A percentile compares a stretch with the other conserved stretches of the same genome.
These are phyloP conservation scores for Geosmithia morbida DNA, from an alignment of 2,329 filamentous ascomycete genomes.

Conservation along the genomic window DNA sequence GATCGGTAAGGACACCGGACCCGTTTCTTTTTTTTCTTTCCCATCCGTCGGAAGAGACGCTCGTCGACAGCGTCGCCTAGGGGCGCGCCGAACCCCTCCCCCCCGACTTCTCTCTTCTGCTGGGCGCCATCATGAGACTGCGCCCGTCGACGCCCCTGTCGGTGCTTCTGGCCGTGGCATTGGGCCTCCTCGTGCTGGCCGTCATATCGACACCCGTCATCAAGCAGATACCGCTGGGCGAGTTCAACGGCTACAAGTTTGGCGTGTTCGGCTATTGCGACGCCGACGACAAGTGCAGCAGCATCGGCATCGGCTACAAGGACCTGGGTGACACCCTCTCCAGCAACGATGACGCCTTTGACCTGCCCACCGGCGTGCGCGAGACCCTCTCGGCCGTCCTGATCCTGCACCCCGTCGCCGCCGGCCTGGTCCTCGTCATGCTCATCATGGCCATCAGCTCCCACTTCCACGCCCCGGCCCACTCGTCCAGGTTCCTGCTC, in stretches of 20 bases:
- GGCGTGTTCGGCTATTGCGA: conserved; percentile 88
- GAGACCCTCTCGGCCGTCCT: conserved; percentile 71
- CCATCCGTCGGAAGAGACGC: too few relatives aligned
- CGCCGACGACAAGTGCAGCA: conserved; percentile 45
- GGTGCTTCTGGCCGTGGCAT: conserved; percentile 71
- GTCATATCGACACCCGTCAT: conserved; percentile 88
- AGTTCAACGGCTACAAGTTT: conserved; percentile 63
- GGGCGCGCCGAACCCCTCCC: not conserved
- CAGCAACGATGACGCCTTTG: conserved; percentile 28
- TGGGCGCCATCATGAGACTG: conserved; percentile 46
- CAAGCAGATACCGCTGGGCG: conserved; percentile 68
- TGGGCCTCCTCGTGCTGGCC: conserved; percentile 71
- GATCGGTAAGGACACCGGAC: not conserved
- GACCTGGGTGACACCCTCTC: conserved; percentile 18
- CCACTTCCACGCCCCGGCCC: conserved; percentile 76
- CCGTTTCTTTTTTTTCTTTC: too few relatives aligned
- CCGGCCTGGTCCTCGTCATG: conserved; percentile 73
- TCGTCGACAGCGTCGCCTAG: not conserved
- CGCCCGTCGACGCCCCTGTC: conserved; percentile 87
- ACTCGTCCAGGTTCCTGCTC: conserved; percentile 80
- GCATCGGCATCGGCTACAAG: conserved; percentile 72
- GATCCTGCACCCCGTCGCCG: conserved; percentile 84
- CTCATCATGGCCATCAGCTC: conserved; percentile 65
- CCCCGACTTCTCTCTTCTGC: not conserved
- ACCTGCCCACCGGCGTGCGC: conserved; percentile 36